Percentiles rank a stretch among this genome's conserved stretches.
Conservation (phyloP, 768 basidiomycete genomes). For the Nidula microcarpa region DNA sequence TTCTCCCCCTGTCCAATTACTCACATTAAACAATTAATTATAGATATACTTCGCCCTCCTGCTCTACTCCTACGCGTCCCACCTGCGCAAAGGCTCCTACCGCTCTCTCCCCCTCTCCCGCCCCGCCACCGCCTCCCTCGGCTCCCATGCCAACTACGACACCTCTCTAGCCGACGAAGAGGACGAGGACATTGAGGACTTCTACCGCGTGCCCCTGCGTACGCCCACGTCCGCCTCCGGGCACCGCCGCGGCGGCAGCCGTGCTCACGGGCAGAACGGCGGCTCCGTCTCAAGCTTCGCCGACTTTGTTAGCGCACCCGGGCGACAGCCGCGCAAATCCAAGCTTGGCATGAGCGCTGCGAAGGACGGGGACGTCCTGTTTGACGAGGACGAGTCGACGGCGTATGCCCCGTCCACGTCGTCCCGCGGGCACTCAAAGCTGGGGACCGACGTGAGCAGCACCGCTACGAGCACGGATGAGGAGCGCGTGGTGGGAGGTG, state of each 20-base stretch:
- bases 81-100: constrained; percentile 90
- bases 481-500: constrained; percentile 18
- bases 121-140: constrained; percentile 26
- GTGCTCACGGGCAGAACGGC: constrained; percentile 9
- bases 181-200: constrained; percentile 63
- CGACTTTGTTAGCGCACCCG: constrained; percentile 62
- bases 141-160: constrained; percentile 33
- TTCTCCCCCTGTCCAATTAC: not conserved
- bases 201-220: constrained; percentile 64
- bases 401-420: constrained; percentile 36
- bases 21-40: constrained; percentile 5
- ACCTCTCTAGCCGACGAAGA: constrained; percentile 44
- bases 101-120: constrained; percentile 68
- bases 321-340: constrained; percentile 24
- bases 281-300: constrained; percentile 52
- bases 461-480: constrained; percentile 33
- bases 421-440: constrained; percentile 37
- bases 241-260: constrained; percentile 24
- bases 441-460: constrained; percentile 39
- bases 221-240: constrained; percentile 33
- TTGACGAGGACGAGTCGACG: constrained; percentile 56
- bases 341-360: constrained; percentile 20
- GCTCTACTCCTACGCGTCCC: constrained; percentile 90
- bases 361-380: constrained; percentile 49
- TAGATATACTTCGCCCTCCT: constrained; percentile 90